Evolutionary conservation across 1,284 basidiomycete genomes (phyloP), one percentile per base, ranked within the genome.

Genomic region (Peniophora sp.): DNA sequence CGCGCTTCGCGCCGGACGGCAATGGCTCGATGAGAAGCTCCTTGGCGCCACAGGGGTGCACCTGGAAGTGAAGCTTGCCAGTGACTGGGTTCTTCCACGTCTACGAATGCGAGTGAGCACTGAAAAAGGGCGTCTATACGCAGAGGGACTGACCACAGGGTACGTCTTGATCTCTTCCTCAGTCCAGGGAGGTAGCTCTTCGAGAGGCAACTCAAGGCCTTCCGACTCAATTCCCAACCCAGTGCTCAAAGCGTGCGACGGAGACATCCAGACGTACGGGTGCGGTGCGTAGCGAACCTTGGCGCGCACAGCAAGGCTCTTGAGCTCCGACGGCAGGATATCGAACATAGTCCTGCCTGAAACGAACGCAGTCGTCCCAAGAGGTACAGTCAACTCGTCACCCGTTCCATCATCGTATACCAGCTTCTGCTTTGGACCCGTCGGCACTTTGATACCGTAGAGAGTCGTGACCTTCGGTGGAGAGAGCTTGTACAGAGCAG

Each of bases 401-500:
- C 85, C 87, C 0, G 90, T 88, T 2, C 89, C 91, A 65, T 96
- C 93, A 61, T 96, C 93, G 65, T 97, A 96, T 47, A 88, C 70
- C 52, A 84, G 79, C 1, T 73, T 74, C 72, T 95, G 92, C 17
- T 56, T 61, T 2, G 70, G 63, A 1, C 91, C 92, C 27, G 74
- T 58, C 0, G 93, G 93, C 0, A 95, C 85, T 1, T 63, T 73
- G 52, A 95, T 72, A 0, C 83, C 91, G 58, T 94, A 92, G 8
- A 97, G 79, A 0, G 92, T 92, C 2, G 94, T 97, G 39, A 92
- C 92, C 58, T 79, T 85, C 2, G 93, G 93, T n/a, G 90, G 90
- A 20, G 81, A 79, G 22, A 92, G 78, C 55, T 89, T 83, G 66
- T 96, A 97, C 23, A 96, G 69, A 0, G 93, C 93, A 1, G 93